phyloP scores from a whole-genome alignment of 768 basidiomycete genomes.

The Tylopilus sp. region DNA sequence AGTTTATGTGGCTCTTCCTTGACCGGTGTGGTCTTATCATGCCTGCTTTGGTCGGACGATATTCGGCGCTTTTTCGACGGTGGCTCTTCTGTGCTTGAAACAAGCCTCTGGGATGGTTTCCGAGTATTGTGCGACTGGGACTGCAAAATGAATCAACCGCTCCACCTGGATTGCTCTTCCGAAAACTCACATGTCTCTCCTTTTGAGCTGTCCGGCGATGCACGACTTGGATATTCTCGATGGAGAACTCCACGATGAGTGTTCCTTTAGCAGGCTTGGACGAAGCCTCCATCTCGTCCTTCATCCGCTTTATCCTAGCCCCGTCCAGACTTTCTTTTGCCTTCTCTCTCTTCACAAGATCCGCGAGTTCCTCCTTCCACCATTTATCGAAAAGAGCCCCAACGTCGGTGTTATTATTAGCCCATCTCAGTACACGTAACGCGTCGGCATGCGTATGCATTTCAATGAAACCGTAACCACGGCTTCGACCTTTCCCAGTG shows the following conservation, averaged over 20 bases:
- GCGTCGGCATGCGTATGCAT: constrained; percentile 86
- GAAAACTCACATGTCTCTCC: constrained; percentile 28
- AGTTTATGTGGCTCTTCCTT: constrained; percentile 23
- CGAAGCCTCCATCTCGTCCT: constrained; percentile 45
- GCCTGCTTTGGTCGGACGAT: constrained; percentile 22
- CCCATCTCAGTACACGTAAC: constrained; percentile 87
- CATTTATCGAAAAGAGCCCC: constrained; percentile 66
- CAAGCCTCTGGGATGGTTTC: too few relatives aligned
- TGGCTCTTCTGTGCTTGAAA: constrained; percentile 29
- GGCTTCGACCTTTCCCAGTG: constrained; percentile 82
- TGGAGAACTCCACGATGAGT: constrained; percentile 92
- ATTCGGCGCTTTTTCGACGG: constrained; percentile 41
- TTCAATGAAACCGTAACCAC: constrained; percentile 96
- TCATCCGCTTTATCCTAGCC: constrained; percentile 53
- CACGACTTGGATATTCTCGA: constrained; percentile 91
- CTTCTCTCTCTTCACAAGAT: constrained; percentile 55
- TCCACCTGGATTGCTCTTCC: background rate
- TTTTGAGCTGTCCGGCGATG: constrained; percentile 63
- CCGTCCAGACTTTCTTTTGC: constrained; percentile 45
- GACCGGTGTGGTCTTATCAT: constrained; percentile 20
- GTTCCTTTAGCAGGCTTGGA: constrained; percentile 44
- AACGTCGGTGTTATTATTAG: constrained; percentile 81
- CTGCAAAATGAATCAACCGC: constrained; percentile 4
- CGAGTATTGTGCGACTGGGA: background rate
- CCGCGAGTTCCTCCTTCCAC: constrained; percentile 79